Conservation (phyloP, 768 basidiomycete genomes). For the Lactarius quietus region DNA sequence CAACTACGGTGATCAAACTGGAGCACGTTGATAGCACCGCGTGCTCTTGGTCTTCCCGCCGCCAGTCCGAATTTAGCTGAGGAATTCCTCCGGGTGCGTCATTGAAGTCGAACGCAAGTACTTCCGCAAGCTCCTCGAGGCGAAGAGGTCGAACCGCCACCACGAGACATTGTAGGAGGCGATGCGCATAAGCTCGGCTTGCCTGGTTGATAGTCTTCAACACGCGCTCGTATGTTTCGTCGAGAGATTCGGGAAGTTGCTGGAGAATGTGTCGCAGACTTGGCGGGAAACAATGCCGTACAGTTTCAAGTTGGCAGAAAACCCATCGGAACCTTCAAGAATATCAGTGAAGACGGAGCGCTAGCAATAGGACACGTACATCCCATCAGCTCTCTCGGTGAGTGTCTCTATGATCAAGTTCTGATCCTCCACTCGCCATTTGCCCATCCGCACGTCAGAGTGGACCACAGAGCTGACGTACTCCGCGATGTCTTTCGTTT, state of each 20-base stretch:
- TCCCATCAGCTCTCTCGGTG: background rate
- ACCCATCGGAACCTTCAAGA: background rate
- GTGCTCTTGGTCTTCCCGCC: background rate
- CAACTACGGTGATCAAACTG: background rate
- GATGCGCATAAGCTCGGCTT: background rate
- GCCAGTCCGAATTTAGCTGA: background rate
- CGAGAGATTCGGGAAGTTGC: background rate
- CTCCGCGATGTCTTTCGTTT: background rate
- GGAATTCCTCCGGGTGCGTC: background rate
- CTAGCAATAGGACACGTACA: background rate
- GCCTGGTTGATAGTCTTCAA: background rate
- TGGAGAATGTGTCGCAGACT: background rate
- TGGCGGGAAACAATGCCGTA: background rate
- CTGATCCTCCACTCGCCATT: background rate
- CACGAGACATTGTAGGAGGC: background rate
- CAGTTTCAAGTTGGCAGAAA: background rate
- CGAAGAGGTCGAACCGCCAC: background rate
- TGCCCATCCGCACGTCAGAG: background rate
- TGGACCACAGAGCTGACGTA: background rate
- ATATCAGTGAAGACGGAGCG: background rate
- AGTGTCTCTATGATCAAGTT: background rate
- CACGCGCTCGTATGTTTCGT: background rate
- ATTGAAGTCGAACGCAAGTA: background rate
- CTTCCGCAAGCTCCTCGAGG: background rate
- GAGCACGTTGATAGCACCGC: background rate